phyloP scores from a whole-genome alignment of 495 filamentous ascomycete species.

The Rhypophila decipiens region DNA sequence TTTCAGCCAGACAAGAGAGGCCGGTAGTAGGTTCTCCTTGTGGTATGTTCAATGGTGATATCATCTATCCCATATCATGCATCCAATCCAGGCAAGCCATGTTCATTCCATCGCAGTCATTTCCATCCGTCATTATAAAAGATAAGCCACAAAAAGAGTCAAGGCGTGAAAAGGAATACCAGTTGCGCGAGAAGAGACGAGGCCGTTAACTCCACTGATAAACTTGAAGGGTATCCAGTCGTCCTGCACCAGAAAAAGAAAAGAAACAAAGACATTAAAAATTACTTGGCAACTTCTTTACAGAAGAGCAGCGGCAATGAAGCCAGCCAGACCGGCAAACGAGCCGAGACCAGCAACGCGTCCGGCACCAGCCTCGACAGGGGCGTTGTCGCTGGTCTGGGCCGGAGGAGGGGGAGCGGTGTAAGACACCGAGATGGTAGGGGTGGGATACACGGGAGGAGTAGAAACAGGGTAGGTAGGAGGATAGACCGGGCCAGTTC shows the following conservation, averaged over 20 bases:
- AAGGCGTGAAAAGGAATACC: too few species aligned
- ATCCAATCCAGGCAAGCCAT: too few species aligned
- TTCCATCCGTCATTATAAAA: too few species aligned
- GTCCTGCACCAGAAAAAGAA: background rate
- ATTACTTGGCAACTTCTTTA: slow-evolving; percentile 4
- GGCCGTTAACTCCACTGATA: too few species aligned
- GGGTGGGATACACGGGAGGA: background rate
- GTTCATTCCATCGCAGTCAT: too few species aligned
- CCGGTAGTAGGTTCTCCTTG: too few species aligned
- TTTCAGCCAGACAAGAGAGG: too few species aligned
- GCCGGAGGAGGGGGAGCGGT: slow-evolving; percentile 8
- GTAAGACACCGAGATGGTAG: background rate
- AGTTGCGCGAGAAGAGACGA: too few species aligned
- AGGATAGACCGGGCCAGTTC: background rate
- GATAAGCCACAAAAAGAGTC: too few species aligned
- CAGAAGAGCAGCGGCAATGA: slow-evolving; percentile 15
- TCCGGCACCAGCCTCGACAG: slow-evolving; percentile 18
- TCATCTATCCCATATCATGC: too few species aligned
- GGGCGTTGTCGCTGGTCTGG: slow-evolving; percentile 5
- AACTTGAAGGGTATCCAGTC: too few species aligned
- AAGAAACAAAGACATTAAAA: background rate
- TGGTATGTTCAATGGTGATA: too few species aligned
- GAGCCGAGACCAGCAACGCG: slow-evolving; percentile 12
- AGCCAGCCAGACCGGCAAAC: slow-evolving; percentile 14
- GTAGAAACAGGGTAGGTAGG: background rate